Evolutionary conservation across 306 rosid genomes (phyloP), one percentile per base, ranked within the genome.

Genomic region (Gastrolobium bilobum): DNA sequence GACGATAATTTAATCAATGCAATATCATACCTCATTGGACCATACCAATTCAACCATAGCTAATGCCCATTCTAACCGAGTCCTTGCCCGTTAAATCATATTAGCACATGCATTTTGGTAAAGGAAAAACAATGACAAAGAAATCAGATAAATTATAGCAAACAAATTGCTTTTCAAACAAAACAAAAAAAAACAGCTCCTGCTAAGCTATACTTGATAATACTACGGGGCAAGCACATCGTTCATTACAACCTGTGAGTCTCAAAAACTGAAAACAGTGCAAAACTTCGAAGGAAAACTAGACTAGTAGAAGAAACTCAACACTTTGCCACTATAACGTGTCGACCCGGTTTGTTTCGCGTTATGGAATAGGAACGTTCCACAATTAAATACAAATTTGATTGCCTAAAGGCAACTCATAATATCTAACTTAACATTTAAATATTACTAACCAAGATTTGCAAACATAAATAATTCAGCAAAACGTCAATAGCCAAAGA

Each of bases 301-400:
- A 39, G 11, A 50, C 77, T 81, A 82, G 69, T 82, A 82, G 40
- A 82, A 82, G 86, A 82, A 82, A 61, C 86, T 82, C 70, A 82
- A 29, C 47, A 82, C 86, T 82, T 82, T 82, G 8, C 86, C 86
- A 53, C 86, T n/a, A n/a, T n/a, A n/a, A n/a, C n/a, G n/a, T n/a
- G n/a, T n/a, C n/a, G n/a, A n/a, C n/a, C n/a, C n/a, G n/a, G n/a
- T n/a, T n/a, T n/a, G n/a, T n/a, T n/a, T n/a, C n/a, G n/a, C n/a
- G n/a, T n/a, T n/a, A n/a, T n/a, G n/a, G n/a, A n/a, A n/a, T n/a
- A n/a, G n/a, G n/a, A n/a, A n/a, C n/a, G n/a, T n/a, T n/a, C n/a
- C n/a, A n/a, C n/a, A n/a, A n/a, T n/a, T n/a, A n/a, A n/a, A n/a
- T n/a, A n/a, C n/a, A n/a, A n/a, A n/a, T n/a, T n/a, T n/a, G n/a